Percentiles rank a stretch among this genome's conserved stretches.
phyloP scores from a whole-genome alignment of 768 basidiomycete species.

The Lactifluus rugatus region DNA sequence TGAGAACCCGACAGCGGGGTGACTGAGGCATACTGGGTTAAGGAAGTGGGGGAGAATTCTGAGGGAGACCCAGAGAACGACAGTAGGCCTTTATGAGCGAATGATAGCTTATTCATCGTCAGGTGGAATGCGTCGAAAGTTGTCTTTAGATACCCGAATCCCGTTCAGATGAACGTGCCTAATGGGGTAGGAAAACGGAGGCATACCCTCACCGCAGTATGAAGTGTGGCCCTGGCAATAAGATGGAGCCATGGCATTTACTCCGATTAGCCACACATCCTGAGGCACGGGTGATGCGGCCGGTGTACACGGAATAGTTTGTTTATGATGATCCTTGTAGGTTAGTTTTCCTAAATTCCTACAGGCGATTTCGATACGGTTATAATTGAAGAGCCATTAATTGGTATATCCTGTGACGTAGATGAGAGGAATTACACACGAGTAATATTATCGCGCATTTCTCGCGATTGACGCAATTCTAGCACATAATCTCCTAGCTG shows the following conservation, averaged over 20 bases:
- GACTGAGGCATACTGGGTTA: background rate
- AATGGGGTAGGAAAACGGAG: background rate
- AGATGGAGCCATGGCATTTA: background rate
- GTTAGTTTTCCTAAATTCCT: too few relatives aligned
- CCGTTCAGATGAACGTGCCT: background rate
- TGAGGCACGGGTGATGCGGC: background rate
- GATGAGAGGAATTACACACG: too few relatives aligned
- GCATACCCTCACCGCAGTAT: background rate
- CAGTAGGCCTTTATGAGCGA: background rate
- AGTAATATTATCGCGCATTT: too few relatives aligned
- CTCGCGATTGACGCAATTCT: background rate
- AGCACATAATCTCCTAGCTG: background rate
- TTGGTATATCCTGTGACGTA: too few relatives aligned
- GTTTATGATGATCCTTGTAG: too few relatives aligned
- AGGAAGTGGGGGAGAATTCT: background rate
- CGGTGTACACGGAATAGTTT: background rate
- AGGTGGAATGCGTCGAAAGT: background rate
- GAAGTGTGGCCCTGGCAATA: background rate
- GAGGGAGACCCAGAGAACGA: background rate
- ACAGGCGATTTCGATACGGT: too few relatives aligned
- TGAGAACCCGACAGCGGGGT: conserved; percentile 25
- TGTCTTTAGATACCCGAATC: background rate
- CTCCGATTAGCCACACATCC: background rate
- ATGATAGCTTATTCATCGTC: background rate
- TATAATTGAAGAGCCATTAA: too few relatives aligned